A percentile compares a stretch with the other conserved stretches of the same genome.
phyloP scores from a whole-genome alignment of 2,329 filamentous ascomycete species.

The Ophiostoma ulmi region DNA sequence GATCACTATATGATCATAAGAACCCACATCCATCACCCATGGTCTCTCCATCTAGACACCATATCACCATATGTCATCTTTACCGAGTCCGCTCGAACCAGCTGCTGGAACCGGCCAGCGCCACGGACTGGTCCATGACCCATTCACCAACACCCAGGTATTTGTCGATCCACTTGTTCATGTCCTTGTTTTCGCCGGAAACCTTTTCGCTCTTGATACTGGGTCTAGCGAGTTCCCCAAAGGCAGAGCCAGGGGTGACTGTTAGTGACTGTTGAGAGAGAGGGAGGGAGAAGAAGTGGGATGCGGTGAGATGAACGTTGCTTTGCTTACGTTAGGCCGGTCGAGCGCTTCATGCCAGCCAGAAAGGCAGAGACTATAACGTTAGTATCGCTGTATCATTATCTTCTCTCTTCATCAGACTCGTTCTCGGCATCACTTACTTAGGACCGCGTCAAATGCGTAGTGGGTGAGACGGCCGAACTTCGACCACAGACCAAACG shows the following conservation, averaged over 20 bases:
- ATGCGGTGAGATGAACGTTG: slow-evolving; percentile 9
- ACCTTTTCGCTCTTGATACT: slow-evolving; percentile 87
- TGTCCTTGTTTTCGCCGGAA: slow-evolving; percentile 70
- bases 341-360: slow-evolving; percentile 94
- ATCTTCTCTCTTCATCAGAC: neutral
- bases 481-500: slow-evolving; percentile 67
- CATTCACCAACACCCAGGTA: slow-evolving; percentile 95
- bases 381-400: slow-evolving; percentile 2
- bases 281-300: neutral
- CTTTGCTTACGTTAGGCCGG: slow-evolving; percentile 84
- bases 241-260: slow-evolving; percentile 31
- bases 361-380: slow-evolving; percentile 82
- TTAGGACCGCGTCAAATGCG: slow-evolving; percentile 89
- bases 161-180: slow-evolving; percentile 84
- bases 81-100: slow-evolving; percentile 88
- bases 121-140: slow-evolving; percentile 96
- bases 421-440: slow-evolving; percentile 48
- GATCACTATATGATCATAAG: neutral
- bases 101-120: slow-evolving; percentile 77
- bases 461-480: slow-evolving; percentile 90
- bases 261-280: neutral
- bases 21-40: neutral
- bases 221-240: slow-evolving; percentile 47
- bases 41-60: neutral
- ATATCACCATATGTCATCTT: neutral